A percentile compares a stretch with the other conserved stretches of the same genome.
phyloP scores from a whole-genome alignment of 208 protist genomes.

The Lotmaria passim region DNA sequence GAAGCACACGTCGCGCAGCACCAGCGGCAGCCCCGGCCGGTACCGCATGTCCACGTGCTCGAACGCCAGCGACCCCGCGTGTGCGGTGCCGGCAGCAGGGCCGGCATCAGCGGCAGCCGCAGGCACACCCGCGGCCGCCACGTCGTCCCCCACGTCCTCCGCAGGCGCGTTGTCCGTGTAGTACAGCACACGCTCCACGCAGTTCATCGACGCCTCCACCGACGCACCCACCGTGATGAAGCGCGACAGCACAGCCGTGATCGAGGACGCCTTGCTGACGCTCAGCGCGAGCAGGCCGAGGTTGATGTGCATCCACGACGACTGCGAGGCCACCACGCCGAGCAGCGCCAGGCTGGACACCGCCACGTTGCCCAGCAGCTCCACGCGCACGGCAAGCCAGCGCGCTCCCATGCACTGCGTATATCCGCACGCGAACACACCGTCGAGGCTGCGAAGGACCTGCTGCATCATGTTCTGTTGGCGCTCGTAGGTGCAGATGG shows the following conservation, averaged over 20 bases:
- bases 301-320: slow-evolving; percentile 28
- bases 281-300: slow-evolving; percentile 59
- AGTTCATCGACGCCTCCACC: slow-evolving; percentile 80
- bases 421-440: slow-evolving; percentile 44
- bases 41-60: slow-evolving; percentile 77
- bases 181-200: slow-evolving; percentile 71
- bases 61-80: slow-evolving; percentile 50
- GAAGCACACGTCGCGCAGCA: too few relatives aligned
- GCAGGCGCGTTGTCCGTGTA: slow-evolving; percentile 69
- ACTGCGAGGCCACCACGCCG: slow-evolving; percentile 48
- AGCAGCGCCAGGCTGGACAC: slow-evolving; percentile 43
- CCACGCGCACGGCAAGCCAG: slow-evolving; percentile 91
- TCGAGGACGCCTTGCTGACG: slow-evolving; percentile 59
- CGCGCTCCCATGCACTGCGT: slow-evolving; percentile 50
- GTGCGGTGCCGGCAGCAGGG: too few relatives aligned
- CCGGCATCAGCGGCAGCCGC: too few relatives aligned
- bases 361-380: slow-evolving; percentile 82
- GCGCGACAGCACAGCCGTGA: slow-evolving; percentile 54
- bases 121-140: not conserved
- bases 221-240: slow-evolving; percentile 48
- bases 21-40: too few relatives aligned
- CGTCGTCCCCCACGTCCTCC: slow-evolving; percentile 30
- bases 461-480: slow-evolving; percentile 62
- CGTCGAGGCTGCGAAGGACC: slow-evolving; percentile 50
- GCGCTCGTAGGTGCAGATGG: slow-evolving; percentile 87